These are phyloP conservation scores for Annulohypoxylon bovei DNA, from an alignment of 495 filamentous ascomycete genomes.

Conservation along the genomic window DNA sequence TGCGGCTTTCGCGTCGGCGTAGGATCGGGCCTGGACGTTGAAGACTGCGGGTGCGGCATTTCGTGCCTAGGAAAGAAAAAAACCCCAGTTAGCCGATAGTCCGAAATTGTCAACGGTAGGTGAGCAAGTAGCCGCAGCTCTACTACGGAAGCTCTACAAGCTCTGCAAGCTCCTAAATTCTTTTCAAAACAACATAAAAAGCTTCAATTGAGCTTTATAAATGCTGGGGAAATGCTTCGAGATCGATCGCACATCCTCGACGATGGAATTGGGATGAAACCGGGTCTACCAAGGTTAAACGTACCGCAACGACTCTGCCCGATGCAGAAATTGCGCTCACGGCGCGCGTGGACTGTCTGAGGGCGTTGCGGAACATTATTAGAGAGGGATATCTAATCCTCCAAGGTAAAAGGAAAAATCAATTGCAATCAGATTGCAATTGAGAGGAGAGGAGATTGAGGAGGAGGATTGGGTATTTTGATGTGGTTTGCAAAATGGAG, in stretches of 20 bases:
- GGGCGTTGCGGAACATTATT: slow-evolving; percentile 96
- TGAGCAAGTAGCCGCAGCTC: slow-evolving; percentile 41
- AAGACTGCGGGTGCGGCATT: slow-evolving; percentile 80
- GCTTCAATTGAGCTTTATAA: slow-evolving; percentile 60
- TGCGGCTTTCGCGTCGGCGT: slow-evolving; percentile 94
- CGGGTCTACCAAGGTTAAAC: slow-evolving; percentile 64
- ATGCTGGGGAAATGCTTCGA: slow-evolving; percentile 46
- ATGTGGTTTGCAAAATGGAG: slow-evolving; percentile 45
- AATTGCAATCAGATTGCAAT: slow-evolving; percentile 63
- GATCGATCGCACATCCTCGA: slow-evolving; percentile 41
- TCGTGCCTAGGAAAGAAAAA: slow-evolving; percentile 74
- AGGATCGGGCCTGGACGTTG: slow-evolving; percentile 85
- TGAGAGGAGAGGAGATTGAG: slow-evolving; percentile 60
- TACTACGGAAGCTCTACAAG: slow-evolving; percentile 50
- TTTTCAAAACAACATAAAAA: slow-evolving; percentile 38
- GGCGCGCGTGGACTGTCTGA: slow-evolving; percentile 92
- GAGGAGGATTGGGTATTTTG: slow-evolving; percentile 36
- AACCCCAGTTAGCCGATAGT: slow-evolving; percentile 61
- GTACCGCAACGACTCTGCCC: slow-evolving; percentile 90
- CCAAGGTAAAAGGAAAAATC: slow-evolving; percentile 50
- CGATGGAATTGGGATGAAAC: slow-evolving; percentile 53
- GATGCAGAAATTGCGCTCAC: slow-evolving; percentile 91
- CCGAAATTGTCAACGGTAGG: slow-evolving; percentile 43
- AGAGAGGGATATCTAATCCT: slow-evolving; percentile 52
- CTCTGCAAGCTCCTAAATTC: slow-evolving; percentile 33